Evolutionary conservation across 2,329 filamentous ascomycete genomes (phyloP).

Genomic region (Diaporthe aspalathi): DNA sequence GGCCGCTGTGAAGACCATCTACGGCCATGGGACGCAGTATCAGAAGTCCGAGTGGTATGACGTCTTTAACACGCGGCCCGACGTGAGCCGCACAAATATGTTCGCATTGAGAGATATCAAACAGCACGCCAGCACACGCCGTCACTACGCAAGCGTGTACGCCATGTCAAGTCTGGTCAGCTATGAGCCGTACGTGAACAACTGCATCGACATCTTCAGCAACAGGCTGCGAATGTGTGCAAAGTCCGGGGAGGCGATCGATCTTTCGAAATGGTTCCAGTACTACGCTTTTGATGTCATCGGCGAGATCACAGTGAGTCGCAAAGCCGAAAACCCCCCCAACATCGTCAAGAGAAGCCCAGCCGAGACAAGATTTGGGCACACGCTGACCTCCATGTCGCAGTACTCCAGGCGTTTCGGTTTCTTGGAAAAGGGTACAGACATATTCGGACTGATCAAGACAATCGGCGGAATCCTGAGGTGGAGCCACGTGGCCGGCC

Average conservation of each 20-base stretch:
- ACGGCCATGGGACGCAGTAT: slow-evolving; percentile 31
- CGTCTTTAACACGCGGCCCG: neutral
- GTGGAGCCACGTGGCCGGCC: neutral
- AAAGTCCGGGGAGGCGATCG: slow-evolving; percentile 44
- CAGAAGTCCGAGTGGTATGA: slow-evolving; percentile 29
- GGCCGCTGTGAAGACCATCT: slow-evolving; percentile 28
- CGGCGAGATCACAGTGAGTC: slow-evolving; percentile 56
- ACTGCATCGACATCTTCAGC: slow-evolving; percentile 56
- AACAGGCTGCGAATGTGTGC: slow-evolving; percentile 52
- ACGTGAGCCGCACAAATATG: slow-evolving; percentile 39
- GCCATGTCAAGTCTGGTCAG: slow-evolving; percentile 59
- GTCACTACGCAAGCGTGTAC: slow-evolving; percentile 57
- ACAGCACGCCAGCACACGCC: slow-evolving; percentile 51
- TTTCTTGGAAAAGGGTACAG: slow-evolving; percentile 58
- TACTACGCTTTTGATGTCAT: slow-evolving; percentile 64
- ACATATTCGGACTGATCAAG: slow-evolving; percentile 61
- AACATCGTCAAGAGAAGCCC: neutral
- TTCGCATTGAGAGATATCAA: slow-evolving; percentile 50
- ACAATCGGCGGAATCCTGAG: slow-evolving; percentile 43
- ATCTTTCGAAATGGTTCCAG: slow-evolving; percentile 57
- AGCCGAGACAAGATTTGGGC: neutral
- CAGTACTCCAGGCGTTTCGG: slow-evolving; percentile 56
- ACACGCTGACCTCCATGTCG: slow-evolving; percentile 60
- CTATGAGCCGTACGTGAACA: slow-evolving; percentile 62
- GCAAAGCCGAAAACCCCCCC: neutral